Percentiles rank a stretch among this genome's conserved stretches.
phyloP scores from a whole-genome alignment of 2,329 filamentous ascomycete genomes.

The Seiridium cupressi region DNA sequence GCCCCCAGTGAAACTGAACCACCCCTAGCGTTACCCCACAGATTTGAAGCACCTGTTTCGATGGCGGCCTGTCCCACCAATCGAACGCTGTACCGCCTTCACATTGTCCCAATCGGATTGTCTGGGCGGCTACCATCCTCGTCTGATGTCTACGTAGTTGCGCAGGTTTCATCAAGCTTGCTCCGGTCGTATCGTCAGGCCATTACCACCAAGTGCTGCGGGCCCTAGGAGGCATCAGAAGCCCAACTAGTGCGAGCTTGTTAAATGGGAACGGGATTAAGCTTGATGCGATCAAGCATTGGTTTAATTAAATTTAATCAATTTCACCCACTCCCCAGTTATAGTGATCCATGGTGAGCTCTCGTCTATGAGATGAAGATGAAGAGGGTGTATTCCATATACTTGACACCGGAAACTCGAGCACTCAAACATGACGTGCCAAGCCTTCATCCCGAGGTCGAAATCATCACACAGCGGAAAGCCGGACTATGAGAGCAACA shows the following conservation, averaged over 20 bases:
- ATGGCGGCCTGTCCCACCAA: not conserved
- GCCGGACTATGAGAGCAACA: too few species aligned
- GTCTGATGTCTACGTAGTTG: not conserved
- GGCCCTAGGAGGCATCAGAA: not conserved
- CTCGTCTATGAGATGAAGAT: not conserved
- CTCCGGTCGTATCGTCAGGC: not conserved
- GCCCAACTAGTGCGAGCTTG: not conserved
- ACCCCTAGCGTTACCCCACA: conserved; percentile 1
- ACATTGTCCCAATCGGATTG: not conserved
- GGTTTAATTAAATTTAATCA: not conserved
- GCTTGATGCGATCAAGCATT: conserved; percentile 5
- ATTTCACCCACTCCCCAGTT: not conserved
- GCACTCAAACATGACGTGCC: not conserved
- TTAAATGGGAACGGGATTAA: not conserved
- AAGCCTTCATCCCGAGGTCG: not conserved
- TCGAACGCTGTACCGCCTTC: not conserved
- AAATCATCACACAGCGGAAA: not conserved
- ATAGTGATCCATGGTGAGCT: not conserved
- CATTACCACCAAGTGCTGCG: not conserved
- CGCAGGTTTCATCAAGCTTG: not conserved
- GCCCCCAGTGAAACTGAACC: not conserved
- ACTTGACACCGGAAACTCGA: not conserved
- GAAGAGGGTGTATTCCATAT: not conserved
- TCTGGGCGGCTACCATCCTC: not conserved
- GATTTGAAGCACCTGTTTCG: conserved; percentile 4